These are phyloP conservation scores for Zygoascus bituminiphila DNA, from an alignment of 805 yeast genomes.

Conservation along the genomic window DNA sequence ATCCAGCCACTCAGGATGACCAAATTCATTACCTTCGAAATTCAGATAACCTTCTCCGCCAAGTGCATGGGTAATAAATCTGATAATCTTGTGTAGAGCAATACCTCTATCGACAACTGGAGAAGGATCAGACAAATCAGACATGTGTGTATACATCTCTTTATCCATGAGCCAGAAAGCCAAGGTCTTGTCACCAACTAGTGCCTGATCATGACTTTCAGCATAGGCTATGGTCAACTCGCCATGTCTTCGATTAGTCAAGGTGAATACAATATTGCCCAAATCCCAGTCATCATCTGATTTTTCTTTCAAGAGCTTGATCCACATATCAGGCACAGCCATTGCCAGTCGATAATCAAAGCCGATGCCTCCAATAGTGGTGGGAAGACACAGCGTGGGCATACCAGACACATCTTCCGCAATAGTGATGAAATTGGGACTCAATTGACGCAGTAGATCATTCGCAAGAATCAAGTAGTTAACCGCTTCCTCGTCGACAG, in stretches of 20 bases:
- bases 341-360: slow-evolving; percentile 89
- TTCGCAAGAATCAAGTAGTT: slow-evolving; percentile 89
- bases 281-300: slow-evolving; percentile 89
- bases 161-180: slow-evolving; percentile 99
- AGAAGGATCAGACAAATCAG: slow-evolving; percentile 60
- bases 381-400: slow-evolving; percentile 84
- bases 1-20: slow-evolving; percentile 98
- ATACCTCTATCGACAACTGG: slow-evolving; percentile 82
- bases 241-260: slow-evolving; percentile 79
- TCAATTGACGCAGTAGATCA: slow-evolving; percentile 51
- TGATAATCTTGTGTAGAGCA: slow-evolving; percentile 82
- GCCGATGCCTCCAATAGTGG: slow-evolving; percentile 76
- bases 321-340: slow-evolving; percentile 99
- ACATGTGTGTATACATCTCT: slow-evolving; percentile 96
- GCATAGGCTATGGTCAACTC: slow-evolving; percentile 88
- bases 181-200: slow-evolving; percentile 92
- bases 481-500: slow-evolving; percentile 82
- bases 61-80: slow-evolving; percentile 77
- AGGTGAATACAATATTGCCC: slow-evolving; percentile 67
- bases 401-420: slow-evolving; percentile 98
- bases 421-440: slow-evolving; percentile 56
- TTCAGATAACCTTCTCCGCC: slow-evolving; percentile 97
- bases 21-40: slow-evolving; percentile 97
- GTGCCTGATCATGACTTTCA: slow-evolving; percentile 95
- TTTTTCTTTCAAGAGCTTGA: slow-evolving; percentile 76